Conservation (phyloP, 2,329 filamentous ascomycete species). For the Cladosporium velox region DNA sequence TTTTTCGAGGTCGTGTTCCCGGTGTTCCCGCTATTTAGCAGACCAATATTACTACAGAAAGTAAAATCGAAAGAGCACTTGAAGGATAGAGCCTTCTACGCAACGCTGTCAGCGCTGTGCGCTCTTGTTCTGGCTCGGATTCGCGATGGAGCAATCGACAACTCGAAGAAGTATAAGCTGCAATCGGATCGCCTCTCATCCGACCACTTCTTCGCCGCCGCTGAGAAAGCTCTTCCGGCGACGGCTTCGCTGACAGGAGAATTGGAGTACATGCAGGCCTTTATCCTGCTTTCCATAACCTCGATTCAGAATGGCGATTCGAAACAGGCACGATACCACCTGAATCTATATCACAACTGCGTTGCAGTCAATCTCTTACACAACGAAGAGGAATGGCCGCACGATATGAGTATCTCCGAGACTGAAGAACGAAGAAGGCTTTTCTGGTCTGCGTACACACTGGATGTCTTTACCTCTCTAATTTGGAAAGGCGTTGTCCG, state of each 20-base stretch:
- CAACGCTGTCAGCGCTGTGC: conserved; percentile 32
- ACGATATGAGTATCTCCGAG: conserved; percentile 46
- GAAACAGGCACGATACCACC: conserved; percentile 49
- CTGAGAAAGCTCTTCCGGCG: conserved; percentile 14
- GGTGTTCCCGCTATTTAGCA: conserved; percentile 54
- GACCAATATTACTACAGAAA: conserved; percentile 38
- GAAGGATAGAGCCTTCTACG: conserved; percentile 7
- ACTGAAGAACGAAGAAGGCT: conserved; percentile 49
- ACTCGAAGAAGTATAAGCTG: conserved; percentile 34
- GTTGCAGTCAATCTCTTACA: conserved; percentile 49
- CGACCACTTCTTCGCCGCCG: conserved; percentile 43
- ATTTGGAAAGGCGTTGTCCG: conserved; percentile 52
- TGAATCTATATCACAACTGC: conserved; percentile 53
- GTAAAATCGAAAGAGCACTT: not conserved
- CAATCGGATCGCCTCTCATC: conserved; percentile 37
- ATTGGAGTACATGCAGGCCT: conserved; percentile 24
- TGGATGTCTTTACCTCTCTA: conserved; percentile 56
- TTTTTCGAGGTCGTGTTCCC: conserved; percentile 56
- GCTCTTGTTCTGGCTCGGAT: conserved; percentile 50
- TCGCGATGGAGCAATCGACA: conserved; percentile 48
- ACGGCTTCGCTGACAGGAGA: not conserved
- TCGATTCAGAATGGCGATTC: conserved; percentile 53
- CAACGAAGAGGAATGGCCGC: conserved; percentile 54
- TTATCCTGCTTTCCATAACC: conserved; percentile 50
- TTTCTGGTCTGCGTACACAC: conserved; percentile 59